Percentiles rank a stretch among this genome's conserved stretches.
These are phyloP conservation scores for Neurospora sp. DNA, from an alignment of 495 filamentous ascomycete species.

Conservation along the genomic window DNA sequence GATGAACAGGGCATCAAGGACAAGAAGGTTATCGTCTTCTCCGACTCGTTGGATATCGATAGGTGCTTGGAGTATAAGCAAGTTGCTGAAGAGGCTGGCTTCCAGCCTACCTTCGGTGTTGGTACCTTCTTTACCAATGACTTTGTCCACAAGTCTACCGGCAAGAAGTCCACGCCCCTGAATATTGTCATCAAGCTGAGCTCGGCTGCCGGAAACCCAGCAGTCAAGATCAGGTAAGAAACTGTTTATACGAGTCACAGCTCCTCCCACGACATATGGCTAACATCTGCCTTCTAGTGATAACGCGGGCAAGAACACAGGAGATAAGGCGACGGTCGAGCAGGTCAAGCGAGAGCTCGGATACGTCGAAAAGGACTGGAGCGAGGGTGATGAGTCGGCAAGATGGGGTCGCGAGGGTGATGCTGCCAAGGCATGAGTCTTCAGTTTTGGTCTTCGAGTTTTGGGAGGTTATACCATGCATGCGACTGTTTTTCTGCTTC, in stretches of 20 bases:
- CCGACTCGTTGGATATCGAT: constrained; percentile 86
- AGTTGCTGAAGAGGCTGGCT: constrained; percentile 66
- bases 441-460: neutral
- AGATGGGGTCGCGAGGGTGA: constrained; percentile 54
- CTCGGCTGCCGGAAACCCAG: constrained; percentile 68
- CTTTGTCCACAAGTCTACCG: constrained; percentile 54
- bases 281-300: constrained; percentile 41
- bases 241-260: neutral
- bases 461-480: constrained; percentile 5
- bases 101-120: constrained; percentile 80
- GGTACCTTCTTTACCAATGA: constrained; percentile 96
- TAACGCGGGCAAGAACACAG: constrained; percentile 93
- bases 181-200: constrained; percentile 98
- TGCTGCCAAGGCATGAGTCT: constrained; percentile 7
- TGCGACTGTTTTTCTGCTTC: neutral
- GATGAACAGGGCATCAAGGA: constrained; percentile 61
- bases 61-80: constrained; percentile 82
- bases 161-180: constrained; percentile 79
- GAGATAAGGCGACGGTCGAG: constrained; percentile 65
- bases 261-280: neutral
- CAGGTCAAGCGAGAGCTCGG: constrained; percentile 77
- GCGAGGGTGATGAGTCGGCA: constrained; percentile 68
- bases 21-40: constrained; percentile 93
- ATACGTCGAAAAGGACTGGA: constrained; percentile 78
- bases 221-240: constrained; percentile 70